Conservation (phyloP, 2,329 filamentous ascomycete genomes). For the Diaporthe capsici region DNA sequence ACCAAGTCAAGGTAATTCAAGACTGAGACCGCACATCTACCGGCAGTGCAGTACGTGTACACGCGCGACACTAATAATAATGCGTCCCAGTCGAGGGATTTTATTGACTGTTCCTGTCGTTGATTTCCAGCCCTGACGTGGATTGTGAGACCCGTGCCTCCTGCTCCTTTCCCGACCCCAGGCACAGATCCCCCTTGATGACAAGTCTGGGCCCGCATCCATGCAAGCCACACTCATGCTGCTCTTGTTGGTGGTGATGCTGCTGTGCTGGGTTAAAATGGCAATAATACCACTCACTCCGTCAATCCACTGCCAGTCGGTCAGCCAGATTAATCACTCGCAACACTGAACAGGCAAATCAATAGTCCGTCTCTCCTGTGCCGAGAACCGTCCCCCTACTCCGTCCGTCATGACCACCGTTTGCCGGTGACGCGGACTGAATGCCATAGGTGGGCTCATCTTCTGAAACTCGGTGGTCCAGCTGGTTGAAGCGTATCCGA, state of each 20-base stretch:
- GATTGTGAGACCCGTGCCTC: conserved; percentile 31
- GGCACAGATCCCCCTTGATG: conserved; percentile 35
- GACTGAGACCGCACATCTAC: conserved; percentile 12
- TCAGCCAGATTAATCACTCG: background rate
- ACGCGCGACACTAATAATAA: background rate
- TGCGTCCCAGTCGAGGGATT: conserved; percentile 5
- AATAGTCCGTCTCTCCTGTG: background rate
- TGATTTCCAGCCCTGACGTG: conserved; percentile 1
- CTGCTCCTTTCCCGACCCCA: conserved; percentile 30
- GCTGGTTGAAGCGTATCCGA: conserved; percentile 31
- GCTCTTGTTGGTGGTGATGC: background rate
- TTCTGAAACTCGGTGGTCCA: conserved; percentile 27
- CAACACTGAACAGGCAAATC: conserved; percentile 6
- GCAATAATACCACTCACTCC: background rate
- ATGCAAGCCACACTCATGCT: conserved; percentile 33
- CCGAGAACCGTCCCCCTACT: background rate
- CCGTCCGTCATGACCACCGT: background rate
- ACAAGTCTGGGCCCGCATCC: conserved; percentile 29
- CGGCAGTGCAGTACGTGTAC: background rate
- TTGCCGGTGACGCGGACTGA: background rate
- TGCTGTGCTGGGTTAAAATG: background rate
- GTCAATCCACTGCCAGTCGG: background rate
- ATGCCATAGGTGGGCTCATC: conserved; percentile 13
- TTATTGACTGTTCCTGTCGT: conserved; percentile 1
- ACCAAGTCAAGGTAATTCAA: background rate